phyloP scores from a whole-genome alignment of 2,329 filamentous ascomycete species.

The Lasiodiplodia citricola region DNA sequence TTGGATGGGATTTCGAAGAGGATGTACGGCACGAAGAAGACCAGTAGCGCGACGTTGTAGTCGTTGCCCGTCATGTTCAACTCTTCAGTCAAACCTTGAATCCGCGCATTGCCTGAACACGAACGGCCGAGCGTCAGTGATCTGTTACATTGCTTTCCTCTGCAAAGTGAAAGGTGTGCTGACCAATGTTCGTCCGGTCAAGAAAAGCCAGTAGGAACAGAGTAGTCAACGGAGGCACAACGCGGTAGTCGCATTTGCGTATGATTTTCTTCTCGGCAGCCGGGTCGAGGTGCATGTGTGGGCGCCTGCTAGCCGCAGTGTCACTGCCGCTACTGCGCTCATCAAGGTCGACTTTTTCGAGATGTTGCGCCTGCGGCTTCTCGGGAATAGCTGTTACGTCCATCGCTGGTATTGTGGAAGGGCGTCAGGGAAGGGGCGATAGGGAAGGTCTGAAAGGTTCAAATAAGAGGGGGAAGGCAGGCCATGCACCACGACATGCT shows the following conservation, averaged over 20 bases:
- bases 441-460: neutral
- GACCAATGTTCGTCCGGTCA: constrained; percentile 37
- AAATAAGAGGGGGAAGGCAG: neutral
- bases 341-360: constrained; percentile 1
- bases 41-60: constrained; percentile 66
- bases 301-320: neutral
- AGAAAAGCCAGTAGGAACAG: constrained; percentile 38
- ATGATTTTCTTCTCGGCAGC: constrained; percentile 53
- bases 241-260: constrained; percentile 54
- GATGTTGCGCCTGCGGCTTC: constrained; percentile 7
- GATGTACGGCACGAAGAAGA: constrained; percentile 62
- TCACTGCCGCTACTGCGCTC: constrained; percentile 6
- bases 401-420: neutral
- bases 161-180: constrained; percentile 32
- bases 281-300: constrained; percentile 38
- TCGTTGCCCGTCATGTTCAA: constrained; percentile 55
- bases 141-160: constrained; percentile 22
- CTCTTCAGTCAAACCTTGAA: constrained; percentile 37
- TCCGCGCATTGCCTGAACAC: constrained; percentile 47
- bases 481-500: neutral
- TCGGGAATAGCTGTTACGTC: neutral
- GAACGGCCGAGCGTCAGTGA: neutral
- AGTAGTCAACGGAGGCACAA: constrained; percentile 52
- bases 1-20: constrained; percentile 56
- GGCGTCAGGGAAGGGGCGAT: too few species aligned